phyloP scores from a whole-genome alignment of 306 rosid genomes.

The Begonia loranthoides region DNA sequence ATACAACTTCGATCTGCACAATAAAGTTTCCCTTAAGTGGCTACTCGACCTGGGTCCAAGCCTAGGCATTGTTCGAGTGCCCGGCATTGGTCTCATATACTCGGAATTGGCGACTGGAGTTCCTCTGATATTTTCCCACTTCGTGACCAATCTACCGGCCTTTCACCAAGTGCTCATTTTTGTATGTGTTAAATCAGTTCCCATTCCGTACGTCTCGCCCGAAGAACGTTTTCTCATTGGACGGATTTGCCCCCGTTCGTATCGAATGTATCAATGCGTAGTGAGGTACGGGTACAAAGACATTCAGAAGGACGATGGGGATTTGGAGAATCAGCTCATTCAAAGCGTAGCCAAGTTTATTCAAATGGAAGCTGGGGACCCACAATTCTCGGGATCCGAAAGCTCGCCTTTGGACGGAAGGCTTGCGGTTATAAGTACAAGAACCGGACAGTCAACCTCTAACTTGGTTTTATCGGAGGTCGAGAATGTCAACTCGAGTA shows the following conservation, averaged over 20 bases:
- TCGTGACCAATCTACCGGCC: constrained; percentile 84
- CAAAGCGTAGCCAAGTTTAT: constrained; percentile 76
- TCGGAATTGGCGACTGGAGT: constrained; percentile 77
- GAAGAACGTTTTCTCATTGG: constrained; percentile 86
- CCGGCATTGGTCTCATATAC: constrained; percentile 82
- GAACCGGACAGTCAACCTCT: constrained; percentile 27
- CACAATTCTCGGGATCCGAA: constrained; percentile 49
- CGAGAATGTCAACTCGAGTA: constrained; percentile 24
- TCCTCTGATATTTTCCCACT: constrained; percentile 83
- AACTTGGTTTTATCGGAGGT: constrained; percentile 31
- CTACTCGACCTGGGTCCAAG: constrained; percentile 74
- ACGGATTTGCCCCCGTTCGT: constrained; percentile 61
- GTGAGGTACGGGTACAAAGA: constrained; percentile 85
- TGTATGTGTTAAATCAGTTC: constrained; percentile 79
- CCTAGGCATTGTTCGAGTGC: constrained; percentile 85
- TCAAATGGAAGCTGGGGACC: constrained; percentile 71
- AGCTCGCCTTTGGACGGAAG: constrained; percentile 56
- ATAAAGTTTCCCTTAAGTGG: constrained; percentile 84
- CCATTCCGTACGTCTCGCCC: constrained; percentile 68
- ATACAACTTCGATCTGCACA: constrained; percentile 65
- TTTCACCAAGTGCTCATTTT: constrained; percentile 75
- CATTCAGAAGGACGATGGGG: constrained; percentile 62
- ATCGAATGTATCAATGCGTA: constrained; percentile 79
- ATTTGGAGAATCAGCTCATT: constrained; percentile 71
- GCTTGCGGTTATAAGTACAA: constrained; percentile 72